These are phyloP conservation scores for Lotus japonicus DNA, from an alignment of 306 rosid species.

Conservation along the genomic window DNA sequence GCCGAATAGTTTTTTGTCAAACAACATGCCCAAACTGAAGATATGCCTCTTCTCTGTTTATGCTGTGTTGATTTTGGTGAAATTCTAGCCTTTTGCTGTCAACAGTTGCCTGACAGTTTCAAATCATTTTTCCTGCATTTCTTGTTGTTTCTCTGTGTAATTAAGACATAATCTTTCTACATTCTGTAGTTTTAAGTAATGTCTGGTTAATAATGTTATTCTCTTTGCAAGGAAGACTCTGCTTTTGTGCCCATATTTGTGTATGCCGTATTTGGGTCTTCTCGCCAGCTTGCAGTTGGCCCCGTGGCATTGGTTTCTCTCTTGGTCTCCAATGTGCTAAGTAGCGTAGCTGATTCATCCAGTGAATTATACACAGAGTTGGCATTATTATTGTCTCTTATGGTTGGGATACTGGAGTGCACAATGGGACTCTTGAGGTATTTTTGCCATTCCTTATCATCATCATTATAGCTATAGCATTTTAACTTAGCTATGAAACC, in stretches of 20 bases:
- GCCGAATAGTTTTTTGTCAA: neutral
- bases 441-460: slow-evolving; percentile 15
- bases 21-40: neutral
- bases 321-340: slow-evolving; percentile 65
- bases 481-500: slow-evolving; percentile 5
- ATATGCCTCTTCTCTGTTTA: neutral
- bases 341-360: slow-evolving; percentile 71
- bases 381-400: slow-evolving; percentile 83
- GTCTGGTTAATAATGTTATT: slow-evolving; percentile 20
- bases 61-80: slow-evolving; percentile 4
- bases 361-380: slow-evolving; percentile 73
- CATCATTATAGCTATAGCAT: neutral
- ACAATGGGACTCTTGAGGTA: slow-evolving; percentile 92
- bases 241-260: slow-evolving; percentile 87
- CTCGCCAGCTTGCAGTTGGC: slow-evolving; percentile 99
- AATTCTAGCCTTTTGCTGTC: slow-evolving; percentile 5
- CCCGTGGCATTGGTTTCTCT: slow-evolving; percentile 99
- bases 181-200: neutral
- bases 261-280: slow-evolving; percentile 90
- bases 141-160: slow-evolving; percentile 1
- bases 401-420: slow-evolving; percentile 97
- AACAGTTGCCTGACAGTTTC: neutral
- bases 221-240: slow-evolving; percentile 48
- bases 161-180: slow-evolving; percentile 5
- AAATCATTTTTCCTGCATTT: neutral